Evolutionary conservation across 352 stramenopile species (phyloP).

Genomic region (Phytophthora multivora): DNA sequence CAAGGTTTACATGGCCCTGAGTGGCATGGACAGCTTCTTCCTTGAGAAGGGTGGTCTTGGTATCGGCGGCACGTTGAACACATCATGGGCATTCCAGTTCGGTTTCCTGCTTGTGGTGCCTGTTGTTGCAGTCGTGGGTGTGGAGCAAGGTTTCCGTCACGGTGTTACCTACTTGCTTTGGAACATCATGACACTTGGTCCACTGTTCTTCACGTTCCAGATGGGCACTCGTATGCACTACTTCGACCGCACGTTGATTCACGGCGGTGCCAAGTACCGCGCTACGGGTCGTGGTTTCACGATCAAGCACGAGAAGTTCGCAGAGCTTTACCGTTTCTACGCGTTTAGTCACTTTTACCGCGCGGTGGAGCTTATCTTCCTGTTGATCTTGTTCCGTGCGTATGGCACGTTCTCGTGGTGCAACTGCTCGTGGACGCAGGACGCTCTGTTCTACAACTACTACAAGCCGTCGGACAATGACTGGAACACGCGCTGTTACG

Average conservation of each 20-base stretch:
- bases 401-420: conserved; percentile 95
- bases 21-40: conserved; percentile 91
- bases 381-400: conserved; percentile 81
- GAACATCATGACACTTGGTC: conserved; percentile 96
- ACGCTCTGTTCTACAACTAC: conserved; percentile 79
- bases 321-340: conserved; percentile 98
- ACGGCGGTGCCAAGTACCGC: conserved; percentile 98
- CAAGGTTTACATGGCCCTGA: conserved; percentile 96
- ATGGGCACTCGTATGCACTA: conserved; percentile 99
- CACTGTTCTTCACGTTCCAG: conserved; percentile 99
- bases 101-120: conserved; percentile 97
- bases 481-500: conserved; percentile 83
- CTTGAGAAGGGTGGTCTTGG: conserved; percentile 93
- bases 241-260: conserved; percentile 97
- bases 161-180: conserved; percentile 93
- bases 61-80: conserved; percentile 95
- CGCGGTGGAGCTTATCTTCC: conserved; percentile 93
- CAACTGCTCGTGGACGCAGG: conserved; percentile 85
- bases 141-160: conserved; percentile 96
- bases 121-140: conserved; percentile 96
- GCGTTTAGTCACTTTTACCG: conserved; percentile 98
- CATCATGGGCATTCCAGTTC: conserved; percentile 95
- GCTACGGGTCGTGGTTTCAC: conserved; percentile 98
- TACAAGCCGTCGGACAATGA: conserved; percentile 77
- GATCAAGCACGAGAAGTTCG: conserved; percentile 98